A percentile compares a stretch with the other conserved stretches of the same genome.
phyloP scores from a whole-genome alignment of 495 filamentous ascomycete genomes.

The Pyrenopolyporus hunteri region DNA sequence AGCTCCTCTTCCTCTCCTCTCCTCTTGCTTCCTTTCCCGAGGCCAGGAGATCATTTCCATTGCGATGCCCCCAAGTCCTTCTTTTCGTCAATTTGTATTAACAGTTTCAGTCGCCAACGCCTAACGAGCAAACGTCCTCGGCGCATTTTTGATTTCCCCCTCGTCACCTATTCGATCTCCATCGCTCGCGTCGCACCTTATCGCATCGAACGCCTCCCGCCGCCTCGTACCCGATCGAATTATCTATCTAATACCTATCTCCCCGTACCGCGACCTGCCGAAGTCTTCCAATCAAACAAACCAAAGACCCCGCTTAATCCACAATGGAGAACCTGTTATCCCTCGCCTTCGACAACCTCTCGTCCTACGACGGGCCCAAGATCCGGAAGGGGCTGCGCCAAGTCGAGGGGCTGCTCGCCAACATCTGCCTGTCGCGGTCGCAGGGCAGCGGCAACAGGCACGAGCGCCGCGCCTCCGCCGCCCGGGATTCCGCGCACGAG shows the following conservation, averaged over 20 bases:
- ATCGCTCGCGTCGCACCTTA: background rate
- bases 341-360: conserved; percentile 94
- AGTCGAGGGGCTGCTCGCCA: conserved; percentile 93
- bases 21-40: conserved; percentile 19
- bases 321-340: conserved; percentile 90
- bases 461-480: conserved; percentile 79
- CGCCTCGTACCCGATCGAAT: background rate
- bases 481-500: conserved; percentile 70
- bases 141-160: conserved; percentile 33
- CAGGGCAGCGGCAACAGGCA: conserved; percentile 62
- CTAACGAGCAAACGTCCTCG: conserved; percentile 11
- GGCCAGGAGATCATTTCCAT: conserved; percentile 18
- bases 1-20: background rate
- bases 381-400: conserved; percentile 93
- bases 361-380: conserved; percentile 86
- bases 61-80: conserved; percentile 32
- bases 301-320: background rate
- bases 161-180: background rate
- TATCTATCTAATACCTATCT: background rate
- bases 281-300: background rate
- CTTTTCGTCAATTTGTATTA: conserved; percentile 45
- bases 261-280: background rate
- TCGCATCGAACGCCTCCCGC: conserved; percentile 11
- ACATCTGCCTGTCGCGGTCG: conserved; percentile 82
- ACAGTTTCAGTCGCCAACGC: conserved; percentile 26